phyloP scores from a whole-genome alignment of 2,329 filamentous ascomycete genomes.

The Aspergillus ustus region DNA sequence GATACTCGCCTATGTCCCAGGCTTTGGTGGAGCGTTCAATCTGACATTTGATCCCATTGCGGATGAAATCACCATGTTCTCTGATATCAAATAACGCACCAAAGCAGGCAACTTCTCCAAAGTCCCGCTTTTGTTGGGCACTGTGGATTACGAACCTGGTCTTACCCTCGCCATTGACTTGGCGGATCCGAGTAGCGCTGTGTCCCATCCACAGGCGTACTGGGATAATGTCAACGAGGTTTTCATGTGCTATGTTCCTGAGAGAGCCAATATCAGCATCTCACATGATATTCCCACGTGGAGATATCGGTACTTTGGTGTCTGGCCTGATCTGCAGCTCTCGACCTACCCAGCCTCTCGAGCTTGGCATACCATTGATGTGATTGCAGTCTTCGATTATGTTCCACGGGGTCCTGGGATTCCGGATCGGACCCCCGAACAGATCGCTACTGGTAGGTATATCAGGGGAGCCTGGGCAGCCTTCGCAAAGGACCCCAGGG shows the following conservation, averaged over 20 bases:
- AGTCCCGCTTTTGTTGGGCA: too few relatives aligned
- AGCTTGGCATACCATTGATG: not conserved
- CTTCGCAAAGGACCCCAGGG: constrained; percentile 3
- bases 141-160: too few relatives aligned
- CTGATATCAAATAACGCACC: too few relatives aligned
- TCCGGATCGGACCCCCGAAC: not conserved
- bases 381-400: not conserved
- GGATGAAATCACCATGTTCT: too few relatives aligned
- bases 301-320: constrained; percentile 8
- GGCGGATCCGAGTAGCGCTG: too few relatives aligned
- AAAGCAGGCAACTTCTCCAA: too few relatives aligned
- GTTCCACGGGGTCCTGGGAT: not conserved
- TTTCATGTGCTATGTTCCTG: not conserved
- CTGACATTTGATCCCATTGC: too few relatives aligned
- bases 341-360: not conserved
- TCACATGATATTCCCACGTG: not conserved
- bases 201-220: too few relatives aligned
- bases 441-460: not conserved
- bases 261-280: not conserved
- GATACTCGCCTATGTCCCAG: not conserved
- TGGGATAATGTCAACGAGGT: too few relatives aligned
- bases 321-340: not conserved
- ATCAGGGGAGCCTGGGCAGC: not conserved
- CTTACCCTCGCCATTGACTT: too few relatives aligned
- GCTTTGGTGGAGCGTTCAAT: too few relatives aligned